Conservation (phyloP, 2,329 filamentous ascomycete genomes). For the Pseudopyrenochaeta lycopersici region DNA sequence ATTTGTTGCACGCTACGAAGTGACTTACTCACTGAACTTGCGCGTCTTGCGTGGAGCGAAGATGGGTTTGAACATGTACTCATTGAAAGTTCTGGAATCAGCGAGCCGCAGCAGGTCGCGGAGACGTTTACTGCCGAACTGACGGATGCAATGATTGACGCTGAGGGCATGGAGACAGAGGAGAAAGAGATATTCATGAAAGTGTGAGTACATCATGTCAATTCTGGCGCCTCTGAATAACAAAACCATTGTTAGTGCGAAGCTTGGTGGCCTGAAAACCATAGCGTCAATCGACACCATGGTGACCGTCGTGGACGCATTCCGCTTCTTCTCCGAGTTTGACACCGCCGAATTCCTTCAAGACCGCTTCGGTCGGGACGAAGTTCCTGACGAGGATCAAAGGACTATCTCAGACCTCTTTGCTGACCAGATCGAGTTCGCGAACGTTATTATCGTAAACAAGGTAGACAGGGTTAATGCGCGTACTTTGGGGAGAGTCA, state of each 20-base stretch:
- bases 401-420: conserved; percentile 78
- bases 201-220: conserved; percentile 49
- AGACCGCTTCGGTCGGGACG: conserved; percentile 66
- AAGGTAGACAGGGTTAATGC: conserved; percentile 70
- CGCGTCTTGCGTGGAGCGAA: conserved; percentile 66
- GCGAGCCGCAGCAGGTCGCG: conserved; percentile 76
- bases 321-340: conserved; percentile 77
- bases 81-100: conserved; percentile 76
- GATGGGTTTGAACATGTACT: conserved; percentile 75
- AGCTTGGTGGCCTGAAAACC: conserved; percentile 68
- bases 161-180: conserved; percentile 52
- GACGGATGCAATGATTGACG: conserved; percentile 57
- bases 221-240: not conserved
- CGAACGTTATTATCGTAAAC: conserved; percentile 76
- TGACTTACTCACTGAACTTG: conserved; percentile 75
- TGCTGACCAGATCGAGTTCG: conserved; percentile 81
- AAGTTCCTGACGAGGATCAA: conserved; percentile 70
- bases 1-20: conserved; percentile 80
- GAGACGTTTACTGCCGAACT: conserved; percentile 71
- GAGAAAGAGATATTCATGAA: conserved; percentile 56
- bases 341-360: conserved; percentile 74
- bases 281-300: conserved; percentile 75
- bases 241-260: conserved; percentile 29
- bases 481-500: conserved; percentile 58
- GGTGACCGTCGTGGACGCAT: conserved; percentile 76